phyloP scores from a whole-genome alignment of 2,329 filamentous ascomycete species.

The Laburnicola sp. region DNA sequence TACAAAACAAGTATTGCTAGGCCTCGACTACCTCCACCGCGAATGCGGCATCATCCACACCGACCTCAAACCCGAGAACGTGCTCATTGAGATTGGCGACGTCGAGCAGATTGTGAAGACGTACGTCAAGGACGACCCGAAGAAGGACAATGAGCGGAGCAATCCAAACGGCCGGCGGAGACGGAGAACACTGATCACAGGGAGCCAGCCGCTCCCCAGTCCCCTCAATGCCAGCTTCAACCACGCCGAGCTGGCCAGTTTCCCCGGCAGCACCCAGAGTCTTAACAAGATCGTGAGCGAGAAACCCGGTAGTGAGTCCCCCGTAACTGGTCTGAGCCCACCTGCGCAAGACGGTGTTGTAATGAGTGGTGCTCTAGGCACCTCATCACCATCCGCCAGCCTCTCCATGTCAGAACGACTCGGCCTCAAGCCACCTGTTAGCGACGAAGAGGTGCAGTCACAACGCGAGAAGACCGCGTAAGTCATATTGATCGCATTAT shows the following conservation, averaged over 20 bases:
- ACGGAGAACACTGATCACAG: slow-evolving; percentile 91
- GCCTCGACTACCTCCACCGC: slow-evolving; percentile 92
- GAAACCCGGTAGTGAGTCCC: slow-evolving; percentile 59
- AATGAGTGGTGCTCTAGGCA: slow-evolving; percentile 61
- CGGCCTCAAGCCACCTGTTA: slow-evolving; percentile 55
- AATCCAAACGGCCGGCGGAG: slow-evolving; percentile 89
- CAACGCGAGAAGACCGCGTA: slow-evolving; percentile 93
- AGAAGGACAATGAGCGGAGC: slow-evolving; percentile 78
- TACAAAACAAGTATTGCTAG: slow-evolving; percentile 94
- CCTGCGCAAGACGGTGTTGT: slow-evolving; percentile 50
- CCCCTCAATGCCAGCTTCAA: slow-evolving; percentile 92
- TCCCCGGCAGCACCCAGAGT: slow-evolving; percentile 66
- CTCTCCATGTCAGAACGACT: slow-evolving; percentile 64
- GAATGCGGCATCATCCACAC: slow-evolving; percentile 99
- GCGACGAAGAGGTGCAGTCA: slow-evolving; percentile 65
- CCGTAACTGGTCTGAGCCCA: slow-evolving; percentile 48
- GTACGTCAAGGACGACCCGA: slow-evolving; percentile 79
- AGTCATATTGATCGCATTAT: slow-evolving; percentile 40
- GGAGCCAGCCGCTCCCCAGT: slow-evolving; percentile 92
- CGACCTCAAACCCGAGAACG: slow-evolving; percentile 95
- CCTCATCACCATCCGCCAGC: slow-evolving; percentile 46
- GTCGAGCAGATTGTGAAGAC: slow-evolving; percentile 98
- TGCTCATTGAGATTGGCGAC: slow-evolving; percentile 97
- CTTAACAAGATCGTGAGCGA: slow-evolving; percentile 84
- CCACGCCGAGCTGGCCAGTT: slow-evolving; percentile 68